phyloP scores from a whole-genome alignment of 106 monocot genomes.

The Cymbidium sinense region DNA sequence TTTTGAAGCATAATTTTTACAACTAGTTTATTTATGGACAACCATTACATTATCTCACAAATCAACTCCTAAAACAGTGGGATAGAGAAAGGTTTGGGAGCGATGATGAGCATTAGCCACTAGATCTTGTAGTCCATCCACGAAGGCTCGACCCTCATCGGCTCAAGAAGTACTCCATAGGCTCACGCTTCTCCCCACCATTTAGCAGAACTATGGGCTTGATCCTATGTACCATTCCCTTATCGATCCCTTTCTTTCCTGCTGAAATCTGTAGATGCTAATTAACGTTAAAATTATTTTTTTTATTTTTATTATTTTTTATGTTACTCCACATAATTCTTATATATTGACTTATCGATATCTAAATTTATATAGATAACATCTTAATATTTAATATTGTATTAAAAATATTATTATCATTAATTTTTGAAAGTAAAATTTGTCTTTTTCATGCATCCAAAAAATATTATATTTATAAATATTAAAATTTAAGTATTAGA shows the following conservation, averaged over 20 bases:
- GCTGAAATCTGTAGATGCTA: neutral
- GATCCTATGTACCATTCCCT: constrained; percentile 58
- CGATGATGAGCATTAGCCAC: constrained; percentile 25
- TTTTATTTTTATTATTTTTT: neutral
- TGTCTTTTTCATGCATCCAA: too few relatives aligned
- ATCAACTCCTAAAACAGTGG: constrained; percentile 56
- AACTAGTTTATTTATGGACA: constrained; percentile 67
- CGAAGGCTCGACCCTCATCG: constrained; percentile 73
- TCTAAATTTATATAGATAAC: neutral
- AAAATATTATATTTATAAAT: too few relatives aligned
- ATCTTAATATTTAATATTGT: neutral
- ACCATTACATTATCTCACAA: constrained; percentile 83
- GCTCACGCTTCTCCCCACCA: constrained; percentile 41
- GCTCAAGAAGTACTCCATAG: constrained; percentile 75
- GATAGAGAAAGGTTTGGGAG: constrained; percentile 45
- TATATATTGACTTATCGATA: too few relatives aligned
- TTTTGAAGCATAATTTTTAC: too few relatives aligned
- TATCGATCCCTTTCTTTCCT: constrained; percentile 53
- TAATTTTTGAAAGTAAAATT: too few relatives aligned
- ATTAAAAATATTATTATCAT: neutral
- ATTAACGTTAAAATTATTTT: neutral
- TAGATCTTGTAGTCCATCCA: constrained; percentile 64
- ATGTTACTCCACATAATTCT: neutral
- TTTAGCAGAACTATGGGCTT: constrained; percentile 69
- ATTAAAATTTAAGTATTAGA: too few relatives aligned